Percentiles rank a stretch among this genome's conserved stretches.
These are phyloP conservation scores for Vaccinium vitisidaea DNA, from an alignment of 148 eudicot species.

Conservation along the genomic window DNA sequence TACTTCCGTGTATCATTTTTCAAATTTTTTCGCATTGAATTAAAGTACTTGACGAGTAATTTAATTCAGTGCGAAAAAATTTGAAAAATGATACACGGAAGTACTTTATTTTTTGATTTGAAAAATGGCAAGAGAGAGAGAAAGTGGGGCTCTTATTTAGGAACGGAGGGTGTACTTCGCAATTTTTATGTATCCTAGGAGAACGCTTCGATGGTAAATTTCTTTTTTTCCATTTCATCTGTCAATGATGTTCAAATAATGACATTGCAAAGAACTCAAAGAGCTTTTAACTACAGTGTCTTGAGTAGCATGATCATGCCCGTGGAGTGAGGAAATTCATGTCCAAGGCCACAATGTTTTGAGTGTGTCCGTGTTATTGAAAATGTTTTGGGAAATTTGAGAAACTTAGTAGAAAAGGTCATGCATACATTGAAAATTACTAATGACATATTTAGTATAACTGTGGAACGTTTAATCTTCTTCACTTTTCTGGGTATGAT, in stretches of 20 bases:
- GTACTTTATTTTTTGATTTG: too few species aligned
- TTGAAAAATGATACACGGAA: too few species aligned
- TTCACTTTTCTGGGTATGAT: not conserved
- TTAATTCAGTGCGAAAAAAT: too few species aligned
- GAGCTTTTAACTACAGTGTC: slow-evolving; percentile 8
- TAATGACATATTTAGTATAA: not conserved
- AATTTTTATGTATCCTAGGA: not conserved
- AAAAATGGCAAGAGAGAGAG: too few species aligned
- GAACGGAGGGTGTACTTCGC: too few species aligned
- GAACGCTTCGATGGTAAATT: not conserved
- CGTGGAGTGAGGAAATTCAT: slow-evolving; percentile 3
- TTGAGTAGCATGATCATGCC: not conserved
- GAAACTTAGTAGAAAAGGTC: too few species aligned
- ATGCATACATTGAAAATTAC: not conserved
- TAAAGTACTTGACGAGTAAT: too few species aligned
- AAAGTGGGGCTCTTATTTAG: too few species aligned
- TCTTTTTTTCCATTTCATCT: not conserved
- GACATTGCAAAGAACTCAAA: not conserved
- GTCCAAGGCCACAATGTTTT: not conserved
- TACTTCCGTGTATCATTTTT: too few species aligned
- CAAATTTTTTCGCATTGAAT: too few species aligned
- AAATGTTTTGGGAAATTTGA: too few species aligned
- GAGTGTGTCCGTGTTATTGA: not conserved
- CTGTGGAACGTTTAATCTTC: not conserved
- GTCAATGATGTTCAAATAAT: not conserved